Evolutionary conservation across 208 protist genomes (phyloP).

Genomic region (Endotrypanum monterogeii): DNA sequence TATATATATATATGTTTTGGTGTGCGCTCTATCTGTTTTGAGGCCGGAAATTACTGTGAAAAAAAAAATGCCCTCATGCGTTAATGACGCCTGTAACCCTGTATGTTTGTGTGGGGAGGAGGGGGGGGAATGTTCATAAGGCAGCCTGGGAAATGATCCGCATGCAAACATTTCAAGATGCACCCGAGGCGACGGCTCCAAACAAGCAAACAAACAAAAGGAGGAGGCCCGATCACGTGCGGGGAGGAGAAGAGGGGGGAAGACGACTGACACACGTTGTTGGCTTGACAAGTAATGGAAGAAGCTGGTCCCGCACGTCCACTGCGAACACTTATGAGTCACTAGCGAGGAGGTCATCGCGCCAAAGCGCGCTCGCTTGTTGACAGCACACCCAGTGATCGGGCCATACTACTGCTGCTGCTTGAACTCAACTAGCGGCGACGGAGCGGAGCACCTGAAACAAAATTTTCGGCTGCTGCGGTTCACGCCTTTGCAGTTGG

Average conservation of each 20-base stretch:
- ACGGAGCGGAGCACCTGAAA: slow-evolving; percentile 80
- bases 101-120: neutral
- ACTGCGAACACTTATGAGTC: neutral
- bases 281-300: neutral
- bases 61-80: too few species aligned
- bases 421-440: slow-evolving; percentile 72
- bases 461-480: slow-evolving; percentile 81
- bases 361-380: neutral
- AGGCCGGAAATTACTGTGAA: too few species aligned
- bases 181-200: neutral
- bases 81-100: neutral
- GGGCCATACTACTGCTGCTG: slow-evolving; percentile 28
- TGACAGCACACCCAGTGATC: neutral
- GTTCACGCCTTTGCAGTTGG: slow-evolving; percentile 83
- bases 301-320: neutral
- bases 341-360: neutral
- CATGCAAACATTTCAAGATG: too few species aligned
- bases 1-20: too few species aligned
- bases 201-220: neutral
- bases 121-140: neutral
- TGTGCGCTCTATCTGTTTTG: too few species aligned
- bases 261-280: neutral
- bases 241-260: neutral
- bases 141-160: too few species aligned
- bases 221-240: neutral